Evolutionary conservation across 257 asterid genomes (phyloP).

Genomic region (Solanum dulcamara): DNA sequence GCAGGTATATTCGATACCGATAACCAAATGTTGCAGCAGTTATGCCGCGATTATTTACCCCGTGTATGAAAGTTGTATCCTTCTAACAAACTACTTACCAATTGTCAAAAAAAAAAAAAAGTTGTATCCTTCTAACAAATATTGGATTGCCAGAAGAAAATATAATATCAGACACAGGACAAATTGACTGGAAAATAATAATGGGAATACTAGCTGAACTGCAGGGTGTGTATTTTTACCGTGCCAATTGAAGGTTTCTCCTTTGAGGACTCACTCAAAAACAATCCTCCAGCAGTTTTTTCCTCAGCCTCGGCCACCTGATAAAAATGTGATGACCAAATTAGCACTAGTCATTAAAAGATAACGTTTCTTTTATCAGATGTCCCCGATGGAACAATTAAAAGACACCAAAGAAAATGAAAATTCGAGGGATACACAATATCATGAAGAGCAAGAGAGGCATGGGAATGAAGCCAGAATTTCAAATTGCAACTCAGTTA

Average conservation of each 20-base stretch:
- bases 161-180: background rate
- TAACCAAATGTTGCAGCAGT: background rate
- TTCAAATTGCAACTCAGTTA: no score
- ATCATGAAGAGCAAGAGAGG: background rate
- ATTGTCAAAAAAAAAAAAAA: no score
- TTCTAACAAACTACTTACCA: no score
- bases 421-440: background rate
- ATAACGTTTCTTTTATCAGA: no score
- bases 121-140: no score
- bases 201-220: background rate
- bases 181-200: no score
- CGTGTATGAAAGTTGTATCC: no score
- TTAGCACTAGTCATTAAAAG: background rate
- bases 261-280: constrained; percentile 62
- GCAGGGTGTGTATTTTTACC: constrained; percentile 17
- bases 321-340: background rate
- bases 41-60: no score
- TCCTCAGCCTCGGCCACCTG: constrained; percentile 83
- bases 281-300: constrained; percentile 85
- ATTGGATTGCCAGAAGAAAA: no score
- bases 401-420: background rate
- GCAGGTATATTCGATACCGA: no score
- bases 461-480: no score
- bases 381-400: no score
- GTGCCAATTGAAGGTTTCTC: constrained; percentile 94